Conservation (phyloP, 192 early-diverging fungal species). For the Lobosporangium transversale region DNA sequence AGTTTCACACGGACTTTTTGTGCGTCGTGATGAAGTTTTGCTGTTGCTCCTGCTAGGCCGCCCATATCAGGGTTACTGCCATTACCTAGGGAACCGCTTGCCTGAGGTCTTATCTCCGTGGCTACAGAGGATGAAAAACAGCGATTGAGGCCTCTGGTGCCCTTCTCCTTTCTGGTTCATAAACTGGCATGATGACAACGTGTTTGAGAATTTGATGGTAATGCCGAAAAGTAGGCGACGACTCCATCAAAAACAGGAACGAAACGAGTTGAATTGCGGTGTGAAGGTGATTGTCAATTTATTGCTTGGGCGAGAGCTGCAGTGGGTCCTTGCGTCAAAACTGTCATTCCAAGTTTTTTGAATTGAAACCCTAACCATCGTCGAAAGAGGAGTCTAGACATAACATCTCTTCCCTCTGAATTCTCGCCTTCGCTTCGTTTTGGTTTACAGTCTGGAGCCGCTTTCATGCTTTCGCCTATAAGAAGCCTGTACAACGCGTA, state of each 20-base stretch:
- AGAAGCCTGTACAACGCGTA: conserved; percentile 20
- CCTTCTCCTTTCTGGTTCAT: conserved; percentile 7
- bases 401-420: background rate
- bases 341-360: no score
- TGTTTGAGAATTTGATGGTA: conserved; percentile 47
- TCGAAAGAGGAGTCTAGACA: conserved; percentile 9
- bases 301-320: background rate
- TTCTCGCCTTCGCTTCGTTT: background rate
- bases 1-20: conserved; percentile 10
- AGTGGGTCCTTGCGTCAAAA: no score
- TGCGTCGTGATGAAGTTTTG: conserved; percentile 1
- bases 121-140: background rate
- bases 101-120: no score
- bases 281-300: background rate
- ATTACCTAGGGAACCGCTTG: no score
- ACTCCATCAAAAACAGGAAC: conserved; percentile 48
- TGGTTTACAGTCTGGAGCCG: background rate
- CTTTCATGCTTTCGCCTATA: background rate
- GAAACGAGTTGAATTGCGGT: conserved; percentile 19
- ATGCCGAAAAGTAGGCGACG: conserved; percentile 36
- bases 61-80: no score
- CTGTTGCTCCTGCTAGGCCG: background rate
- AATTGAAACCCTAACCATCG: conserved; percentile 22
- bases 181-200: conserved; percentile 36
- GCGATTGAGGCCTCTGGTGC: background rate